phyloP scores from a whole-genome alignment of 192 early-diverging fungal species.

The Bifiguratus adelaidae region DNA sequence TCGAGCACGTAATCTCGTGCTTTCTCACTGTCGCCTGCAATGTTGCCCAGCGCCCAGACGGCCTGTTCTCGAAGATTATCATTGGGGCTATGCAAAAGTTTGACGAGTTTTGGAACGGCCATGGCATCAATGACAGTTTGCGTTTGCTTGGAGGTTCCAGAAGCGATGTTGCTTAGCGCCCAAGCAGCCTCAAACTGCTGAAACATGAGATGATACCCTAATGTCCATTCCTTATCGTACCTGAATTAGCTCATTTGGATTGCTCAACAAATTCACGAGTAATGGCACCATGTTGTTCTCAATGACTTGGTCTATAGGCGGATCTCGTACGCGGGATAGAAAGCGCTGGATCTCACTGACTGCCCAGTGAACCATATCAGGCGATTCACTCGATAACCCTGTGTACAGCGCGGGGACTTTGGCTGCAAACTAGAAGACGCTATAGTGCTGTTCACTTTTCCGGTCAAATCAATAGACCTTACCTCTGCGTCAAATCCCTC shows the following conservation, averaged over 20 bases:
- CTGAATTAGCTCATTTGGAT: conserved; percentile 76
- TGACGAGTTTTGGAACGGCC: conserved; percentile 25
- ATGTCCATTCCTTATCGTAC: too few species aligned
- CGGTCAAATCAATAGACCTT: too few species aligned
- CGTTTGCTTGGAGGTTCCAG: conserved; percentile 23
- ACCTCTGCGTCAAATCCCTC: conserved; percentile 44
- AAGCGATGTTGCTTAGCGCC: conserved; percentile 33
- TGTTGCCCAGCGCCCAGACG: conserved; percentile 38
- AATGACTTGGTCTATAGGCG: conserved; percentile 96
- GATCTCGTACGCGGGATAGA: conserved; percentile 88
- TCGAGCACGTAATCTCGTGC: conserved; percentile 25
- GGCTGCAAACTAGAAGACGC: conserved; percentile 68
- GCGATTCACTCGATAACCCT: too few species aligned
- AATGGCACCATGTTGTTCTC: conserved; percentile 81
- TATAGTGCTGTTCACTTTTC: too few species aligned
- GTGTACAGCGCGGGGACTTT: too few species aligned
- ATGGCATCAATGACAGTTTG: conserved; percentile 25
- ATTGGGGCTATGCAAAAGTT: conserved; percentile 11
- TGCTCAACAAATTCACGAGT: conserved; percentile 90
- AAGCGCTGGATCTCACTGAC: conserved; percentile 87
- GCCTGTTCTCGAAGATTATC: conserved; percentile 19
- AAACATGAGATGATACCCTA: too few species aligned
- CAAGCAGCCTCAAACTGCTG: conserved; percentile 42
- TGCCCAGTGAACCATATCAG: too few species aligned
- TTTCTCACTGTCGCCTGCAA: conserved; percentile 27